Conservation (phyloP, 1,284 basidiomycete species). For the Pyrrhoderma lamaoense region DNA sequence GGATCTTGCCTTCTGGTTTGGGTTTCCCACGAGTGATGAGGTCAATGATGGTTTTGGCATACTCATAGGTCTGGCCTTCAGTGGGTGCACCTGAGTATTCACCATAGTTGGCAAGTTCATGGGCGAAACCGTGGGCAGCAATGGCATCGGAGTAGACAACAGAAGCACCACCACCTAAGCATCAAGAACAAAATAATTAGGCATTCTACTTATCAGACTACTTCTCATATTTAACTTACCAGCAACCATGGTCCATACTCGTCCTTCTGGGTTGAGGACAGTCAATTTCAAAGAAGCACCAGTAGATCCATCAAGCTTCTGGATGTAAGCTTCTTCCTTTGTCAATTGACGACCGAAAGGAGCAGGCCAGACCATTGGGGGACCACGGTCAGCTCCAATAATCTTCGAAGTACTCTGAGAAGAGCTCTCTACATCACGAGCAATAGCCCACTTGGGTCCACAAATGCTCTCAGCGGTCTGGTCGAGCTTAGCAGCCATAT, state of each 20-base stretch:
- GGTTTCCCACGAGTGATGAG: conserved; percentile 89
- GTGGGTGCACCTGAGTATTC: conserved; percentile 99
- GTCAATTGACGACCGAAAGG: conserved; percentile 98
- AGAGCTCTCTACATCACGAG: conserved; percentile 82
- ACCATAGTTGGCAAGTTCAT: conserved; percentile 99
- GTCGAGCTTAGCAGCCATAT: conserved; percentile 99
- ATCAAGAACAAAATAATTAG: neutral
- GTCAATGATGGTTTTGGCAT: conserved; percentile 98
- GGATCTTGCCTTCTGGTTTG: conserved; percentile 86
- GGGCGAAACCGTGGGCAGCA: conserved; percentile 91
- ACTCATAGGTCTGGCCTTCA: conserved; percentile 98
- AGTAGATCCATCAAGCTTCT: conserved; percentile 94
- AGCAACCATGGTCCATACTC: conserved; percentile 99
- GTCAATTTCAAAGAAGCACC: conserved; percentile 98
- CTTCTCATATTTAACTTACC: conserved; percentile 40
- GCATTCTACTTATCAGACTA: neutral
- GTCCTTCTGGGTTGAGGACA: conserved; percentile 90
- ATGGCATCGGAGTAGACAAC: conserved; percentile 95
- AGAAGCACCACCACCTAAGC: conserved; percentile 47
- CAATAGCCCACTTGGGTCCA: conserved; percentile 98
- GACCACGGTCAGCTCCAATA: conserved; percentile 86
- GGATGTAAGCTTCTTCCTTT: conserved; percentile 98
- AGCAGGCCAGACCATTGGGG: conserved; percentile 97
- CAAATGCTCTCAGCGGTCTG: conserved; percentile 98
- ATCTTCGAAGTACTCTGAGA: conserved; percentile 36